Evolutionary conservation across 352 stramenopile species (phyloP), one percentile per base, ranked within the genome.

Genomic region (Aphanomyces invadans): DNA sequence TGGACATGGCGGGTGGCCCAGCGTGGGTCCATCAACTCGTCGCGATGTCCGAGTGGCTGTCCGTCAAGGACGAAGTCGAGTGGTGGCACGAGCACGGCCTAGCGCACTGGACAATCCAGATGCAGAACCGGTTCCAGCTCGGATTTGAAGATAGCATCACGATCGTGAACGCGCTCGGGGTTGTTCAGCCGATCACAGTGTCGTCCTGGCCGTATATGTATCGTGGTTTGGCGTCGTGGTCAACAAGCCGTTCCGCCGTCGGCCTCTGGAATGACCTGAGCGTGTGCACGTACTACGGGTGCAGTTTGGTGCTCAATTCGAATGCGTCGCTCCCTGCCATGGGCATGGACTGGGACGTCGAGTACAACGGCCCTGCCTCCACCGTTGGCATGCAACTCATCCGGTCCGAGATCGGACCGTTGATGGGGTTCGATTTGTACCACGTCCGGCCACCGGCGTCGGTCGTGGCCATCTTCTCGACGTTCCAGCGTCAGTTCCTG

Each of bases 211-310:
- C 60, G 0, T 60, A 51, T 31, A 12, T 51, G 4, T 55, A 51
- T 38, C 28, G 38, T 5, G 60, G 60, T 9, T 31, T 67, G 11
- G 46, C 60, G 32, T 7, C 48, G 19, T 67, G 60, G 60, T 57
- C 60, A 5, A 45, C 45, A 5, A n/a, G 32, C 5, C 21, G 21
- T 31, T 23, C 42, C 11, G 23, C 55, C 60, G 42, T 25, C 1
- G 60, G 60, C 17, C 15, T 67, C n/a, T 67, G 60, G 60, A 67
- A 67, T 31, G 60, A 67, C 26, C 38, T 67, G 49, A 38, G 9
- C 12, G 7, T 57, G 21, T 29, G 17, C 29, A 57, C 19, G 19
- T 29, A 2, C 1, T 57, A 57, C 49, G 23, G 29, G 19, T 29
- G 1, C 12, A 57, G 21, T 57, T 38, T 57, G 11, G 49, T 57